Evolutionary conservation across 352 stramenopile species (phyloP), one percentile per base, ranked within the genome.

Genomic region (Globisporangium barbulae): DNA sequence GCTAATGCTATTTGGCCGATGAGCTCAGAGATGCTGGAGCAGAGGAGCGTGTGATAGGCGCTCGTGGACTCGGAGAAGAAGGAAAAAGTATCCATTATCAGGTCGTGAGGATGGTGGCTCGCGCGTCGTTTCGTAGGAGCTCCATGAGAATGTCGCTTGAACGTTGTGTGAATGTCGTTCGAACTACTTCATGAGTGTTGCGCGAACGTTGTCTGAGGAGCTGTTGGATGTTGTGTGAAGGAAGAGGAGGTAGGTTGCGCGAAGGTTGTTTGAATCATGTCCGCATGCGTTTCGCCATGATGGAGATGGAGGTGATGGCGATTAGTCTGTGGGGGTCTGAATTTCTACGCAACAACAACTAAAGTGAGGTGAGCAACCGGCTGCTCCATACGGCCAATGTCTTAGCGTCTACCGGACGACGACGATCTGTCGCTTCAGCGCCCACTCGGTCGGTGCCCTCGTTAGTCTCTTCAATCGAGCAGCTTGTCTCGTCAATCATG

Each of bases 61-160:
- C 25, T 28, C 2, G 2, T 28, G 25, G 25, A 28, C 25, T n/a
- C n/a, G 1, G 8, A 28, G 12, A 1, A 12, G 19, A 28, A 4
- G n/a, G 15, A 59, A 49, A 49, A 49, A 37, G 55, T 61, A 61
- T 37, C 55, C 39, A 53, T 61, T 52, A 61, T 61, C 55, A 61
- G 55, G 19, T 50, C 5, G 21, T 41, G 39, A 48, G 33, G 37
- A 42, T 28, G 52, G 17, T 56, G 50, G 49, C 17, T 12, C 17
- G 19, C 15, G 39, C 39, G 39, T 45, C 15, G 39, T 45, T 45
- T 45, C 39, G 39, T 2, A 13, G 35, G 39, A n/a, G 42, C 42
- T 22, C 10, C 4, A 22, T 15, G 10, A 41, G 9, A 41, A 48
- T 42, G 37, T 42, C 37, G 17, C 8, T 28, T 37, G 48, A 39